A percentile compares a stretch with the other conserved stretches of the same genome.
Conservation (phyloP, 495 filamentous ascomycete genomes). For the Penicillium diatomitis region DNA sequence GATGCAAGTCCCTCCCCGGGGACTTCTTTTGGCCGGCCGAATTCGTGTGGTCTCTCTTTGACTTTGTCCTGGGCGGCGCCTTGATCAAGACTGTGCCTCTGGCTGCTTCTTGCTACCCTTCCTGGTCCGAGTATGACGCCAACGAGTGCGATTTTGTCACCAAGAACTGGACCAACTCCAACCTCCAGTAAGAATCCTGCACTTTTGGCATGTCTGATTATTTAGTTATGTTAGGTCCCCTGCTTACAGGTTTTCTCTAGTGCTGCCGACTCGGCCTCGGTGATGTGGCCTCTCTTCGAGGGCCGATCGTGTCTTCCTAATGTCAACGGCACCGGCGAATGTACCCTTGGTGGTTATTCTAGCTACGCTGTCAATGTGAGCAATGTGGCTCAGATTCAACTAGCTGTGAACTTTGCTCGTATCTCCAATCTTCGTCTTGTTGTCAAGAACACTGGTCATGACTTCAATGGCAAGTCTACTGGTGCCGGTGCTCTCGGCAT, state of each 20-base stretch:
- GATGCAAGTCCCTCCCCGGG: conserved; percentile 46
- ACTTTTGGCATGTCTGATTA: too few species aligned
- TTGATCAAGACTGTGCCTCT: conserved; percentile 48
- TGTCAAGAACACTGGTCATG: conserved; percentile 66
- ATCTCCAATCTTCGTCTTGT: conserved; percentile 49
- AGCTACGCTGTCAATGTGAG: conserved; percentile 51
- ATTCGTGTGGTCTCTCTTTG: conserved; percentile 33
- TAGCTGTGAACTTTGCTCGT: conserved; percentile 53
- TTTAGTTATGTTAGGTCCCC: too few species aligned
- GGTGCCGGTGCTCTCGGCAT: conserved; percentile 47
- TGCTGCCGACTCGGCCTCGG: conserved; percentile 26
- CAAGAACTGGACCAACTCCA: conserved; percentile 19
- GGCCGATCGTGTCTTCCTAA: conserved; percentile 28
- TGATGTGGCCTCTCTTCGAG: conserved; percentile 38
- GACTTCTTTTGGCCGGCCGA: conserved; percentile 35
- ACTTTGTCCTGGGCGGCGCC: conserved; percentile 38
- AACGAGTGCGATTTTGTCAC: conserved; percentile 26
- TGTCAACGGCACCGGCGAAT: conserved; percentile 27
- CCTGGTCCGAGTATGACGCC: conserved; percentile 37
- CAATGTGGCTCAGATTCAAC: conserved; percentile 45
- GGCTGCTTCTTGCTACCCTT: conserved; percentile 45
- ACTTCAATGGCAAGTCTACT: conserved; percentile 50
- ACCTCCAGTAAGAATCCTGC: conserved; percentile 18
- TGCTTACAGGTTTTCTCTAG: conserved; percentile 2
- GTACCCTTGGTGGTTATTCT: conserved; percentile 49